A percentile compares a stretch with the other conserved stretches of the same genome.
Conservation (phyloP, 2,329 filamentous ascomycete species). For the Microsporum audouinii region DNA sequence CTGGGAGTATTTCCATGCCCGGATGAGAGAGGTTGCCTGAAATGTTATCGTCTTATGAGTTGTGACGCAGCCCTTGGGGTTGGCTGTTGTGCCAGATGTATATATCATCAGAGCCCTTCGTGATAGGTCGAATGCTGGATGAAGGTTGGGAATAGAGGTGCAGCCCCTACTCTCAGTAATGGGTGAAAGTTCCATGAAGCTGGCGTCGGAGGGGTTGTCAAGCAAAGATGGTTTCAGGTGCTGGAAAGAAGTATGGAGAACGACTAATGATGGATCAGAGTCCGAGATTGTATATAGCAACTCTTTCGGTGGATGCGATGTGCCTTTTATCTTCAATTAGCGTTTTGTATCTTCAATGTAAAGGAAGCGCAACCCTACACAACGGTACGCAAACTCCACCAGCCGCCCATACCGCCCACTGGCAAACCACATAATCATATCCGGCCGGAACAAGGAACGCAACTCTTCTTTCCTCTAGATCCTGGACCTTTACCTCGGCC, state of each 20-base stretch:
- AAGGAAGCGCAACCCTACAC: conserved; percentile 22
- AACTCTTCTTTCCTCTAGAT: conserved; percentile 30
- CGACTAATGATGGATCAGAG: conserved; percentile 33
- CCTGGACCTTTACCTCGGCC: conserved; percentile 20
- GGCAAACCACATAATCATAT: conserved; percentile 33
- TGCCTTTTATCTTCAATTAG: conserved; percentile 22
- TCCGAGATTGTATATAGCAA: conserved; percentile 33
- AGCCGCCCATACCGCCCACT: conserved; percentile 36
- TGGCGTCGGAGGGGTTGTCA: conserved; percentile 20
- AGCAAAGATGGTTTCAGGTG: conserved; percentile 24
- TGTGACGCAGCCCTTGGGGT: conserved; percentile 35
- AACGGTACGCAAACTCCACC: conserved; percentile 35
- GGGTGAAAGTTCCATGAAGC: conserved; percentile 24
- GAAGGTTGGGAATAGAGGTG: conserved; percentile 24
- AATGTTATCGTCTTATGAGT: conserved; percentile 33
- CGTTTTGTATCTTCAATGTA: not conserved
- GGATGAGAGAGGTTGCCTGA: conserved; percentile 21
- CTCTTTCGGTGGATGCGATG: conserved; percentile 33
- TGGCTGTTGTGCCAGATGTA: conserved; percentile 33
- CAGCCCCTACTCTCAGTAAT: conserved; percentile 14
- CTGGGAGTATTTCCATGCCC: conserved; percentile 32
- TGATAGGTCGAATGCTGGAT: conserved; percentile 18
- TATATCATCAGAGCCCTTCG: conserved; percentile 34
- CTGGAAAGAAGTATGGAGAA: conserved; percentile 31
- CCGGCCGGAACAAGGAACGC: conserved; percentile 32